phyloP scores from a whole-genome alignment of 192 early-diverging fungal genomes.

The Linnemannia schmuckeri region DNA sequence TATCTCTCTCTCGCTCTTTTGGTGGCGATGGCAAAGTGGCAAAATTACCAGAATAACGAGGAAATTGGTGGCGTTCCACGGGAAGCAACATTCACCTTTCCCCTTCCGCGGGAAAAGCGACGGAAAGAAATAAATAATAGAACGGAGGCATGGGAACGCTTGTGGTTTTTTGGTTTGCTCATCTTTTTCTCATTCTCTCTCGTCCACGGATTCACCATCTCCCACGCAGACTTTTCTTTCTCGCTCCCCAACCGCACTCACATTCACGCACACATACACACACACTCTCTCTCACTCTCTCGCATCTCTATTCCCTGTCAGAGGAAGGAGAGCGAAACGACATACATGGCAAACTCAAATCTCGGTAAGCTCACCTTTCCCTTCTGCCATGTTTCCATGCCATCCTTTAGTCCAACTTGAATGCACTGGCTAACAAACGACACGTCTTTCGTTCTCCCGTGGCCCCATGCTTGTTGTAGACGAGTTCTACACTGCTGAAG shows the following conservation, averaged over 20 bases:
- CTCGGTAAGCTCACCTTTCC: neutral
- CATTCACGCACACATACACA: neutral
- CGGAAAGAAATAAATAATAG: too few species aligned
- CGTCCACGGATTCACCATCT: neutral
- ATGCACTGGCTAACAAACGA: neutral
- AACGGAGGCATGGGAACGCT: neutral
- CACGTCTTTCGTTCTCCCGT: neutral
- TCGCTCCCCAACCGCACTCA: neutral
- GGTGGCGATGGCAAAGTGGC: too few species aligned
- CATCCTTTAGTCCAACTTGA: neutral
- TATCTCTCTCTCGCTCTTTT: too few species aligned
- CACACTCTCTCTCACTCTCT: neutral
- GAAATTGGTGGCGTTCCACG: neutral
- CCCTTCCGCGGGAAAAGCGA: conserved; percentile 4
- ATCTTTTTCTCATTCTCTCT: neutral
- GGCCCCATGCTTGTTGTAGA: neutral
- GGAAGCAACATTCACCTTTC: neutral
- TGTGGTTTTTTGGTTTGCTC: neutral
- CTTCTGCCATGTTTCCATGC: neutral
- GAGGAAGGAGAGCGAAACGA: neutral
- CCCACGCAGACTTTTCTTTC: neutral
- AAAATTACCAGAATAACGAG: neutral
- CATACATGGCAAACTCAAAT: neutral
- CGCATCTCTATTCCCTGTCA: too few species aligned
- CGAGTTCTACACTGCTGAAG: conserved; percentile 28